These are phyloP conservation scores for Marsdenia floribunda DNA, from an alignment of 257 asterid genomes.

Conservation along the genomic window DNA sequence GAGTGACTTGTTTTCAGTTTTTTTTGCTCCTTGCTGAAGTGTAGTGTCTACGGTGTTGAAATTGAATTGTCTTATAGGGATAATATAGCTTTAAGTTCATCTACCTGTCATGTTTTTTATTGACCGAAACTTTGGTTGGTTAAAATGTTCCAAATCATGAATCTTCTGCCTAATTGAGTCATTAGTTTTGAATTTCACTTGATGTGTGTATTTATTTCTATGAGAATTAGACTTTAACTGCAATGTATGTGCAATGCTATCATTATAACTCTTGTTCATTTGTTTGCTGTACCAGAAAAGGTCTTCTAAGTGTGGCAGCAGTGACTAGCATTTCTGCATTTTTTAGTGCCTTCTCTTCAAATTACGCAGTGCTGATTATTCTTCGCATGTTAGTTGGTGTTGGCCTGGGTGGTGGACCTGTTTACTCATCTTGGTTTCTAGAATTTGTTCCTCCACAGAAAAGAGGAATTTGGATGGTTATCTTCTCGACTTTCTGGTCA, in stretches of 20 bases:
- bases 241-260: background rate
- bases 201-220: background rate
- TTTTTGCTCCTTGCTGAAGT: background rate
- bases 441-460: constrained; percentile 70
- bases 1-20: background rate
- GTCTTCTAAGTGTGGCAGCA: constrained; percentile 58
- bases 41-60: background rate
- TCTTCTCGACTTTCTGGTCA: constrained; percentile 63
- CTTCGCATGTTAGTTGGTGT: constrained; percentile 62
- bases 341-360: constrained; percentile 60
- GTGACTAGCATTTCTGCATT: constrained; percentile 52
- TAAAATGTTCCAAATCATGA: background rate
- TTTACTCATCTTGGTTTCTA: constrained; percentile 76
- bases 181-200: background rate
- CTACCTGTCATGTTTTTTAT: background rate
- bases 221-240: background rate
- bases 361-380: constrained; percentile 44
- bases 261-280: background rate
- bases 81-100: background rate
- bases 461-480: constrained; percentile 78
- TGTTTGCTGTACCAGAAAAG: constrained; percentile 46
- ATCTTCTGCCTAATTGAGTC: background rate
- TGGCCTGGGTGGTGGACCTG: constrained; percentile 83
- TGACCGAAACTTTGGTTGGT: background rate
- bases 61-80: background rate